These are phyloP conservation scores for Ceratobasidium sp. DNA, from an alignment of 1,284 basidiomycete genomes.

Conservation along the genomic window DNA sequence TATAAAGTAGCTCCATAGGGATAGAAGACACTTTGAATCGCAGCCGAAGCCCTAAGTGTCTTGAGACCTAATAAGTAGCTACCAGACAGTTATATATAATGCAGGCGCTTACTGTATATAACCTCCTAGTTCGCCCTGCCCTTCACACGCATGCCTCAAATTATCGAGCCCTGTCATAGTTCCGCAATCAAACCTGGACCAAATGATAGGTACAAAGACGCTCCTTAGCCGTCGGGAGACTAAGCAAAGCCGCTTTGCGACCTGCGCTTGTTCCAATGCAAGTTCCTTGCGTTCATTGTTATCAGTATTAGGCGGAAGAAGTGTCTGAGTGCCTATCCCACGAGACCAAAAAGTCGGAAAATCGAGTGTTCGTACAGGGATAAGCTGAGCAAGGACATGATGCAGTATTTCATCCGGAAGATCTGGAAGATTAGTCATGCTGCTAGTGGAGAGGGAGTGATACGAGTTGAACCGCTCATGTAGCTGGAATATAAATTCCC, in stretches of 20 bases:
- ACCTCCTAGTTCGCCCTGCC: neutral
- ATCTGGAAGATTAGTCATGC: neutral
- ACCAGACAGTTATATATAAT: too few relatives aligned
- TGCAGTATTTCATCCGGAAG: constrained; percentile 9
- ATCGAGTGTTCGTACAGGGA: neutral
- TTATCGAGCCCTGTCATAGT: neutral
- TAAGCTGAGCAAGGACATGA: constrained; percentile 9
- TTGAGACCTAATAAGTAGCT: neutral
- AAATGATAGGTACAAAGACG: neutral
- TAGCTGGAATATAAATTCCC: neutral
- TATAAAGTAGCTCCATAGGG: neutral
- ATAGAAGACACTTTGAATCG: neutral
- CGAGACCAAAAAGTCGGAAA: constrained; percentile 1
- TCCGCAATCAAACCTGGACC: constrained; percentile 13
- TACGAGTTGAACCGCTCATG: neutral
- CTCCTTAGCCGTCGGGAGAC: constrained; percentile 2
- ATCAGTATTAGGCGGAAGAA: neutral
- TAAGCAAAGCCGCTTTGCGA: constrained; percentile 8
- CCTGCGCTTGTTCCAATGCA: neutral
- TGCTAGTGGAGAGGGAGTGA: neutral
- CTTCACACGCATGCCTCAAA: neutral
- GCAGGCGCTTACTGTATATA: constrained; percentile 13
- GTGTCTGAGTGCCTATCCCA: neutral
- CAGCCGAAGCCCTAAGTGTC: constrained; percentile 1
- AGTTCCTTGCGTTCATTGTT: neutral